Evolutionary conservation across 192 early-diverging fungal species (phyloP), one percentile per base, ranked within the genome.

Genomic region (Podila minutissima): DNA sequence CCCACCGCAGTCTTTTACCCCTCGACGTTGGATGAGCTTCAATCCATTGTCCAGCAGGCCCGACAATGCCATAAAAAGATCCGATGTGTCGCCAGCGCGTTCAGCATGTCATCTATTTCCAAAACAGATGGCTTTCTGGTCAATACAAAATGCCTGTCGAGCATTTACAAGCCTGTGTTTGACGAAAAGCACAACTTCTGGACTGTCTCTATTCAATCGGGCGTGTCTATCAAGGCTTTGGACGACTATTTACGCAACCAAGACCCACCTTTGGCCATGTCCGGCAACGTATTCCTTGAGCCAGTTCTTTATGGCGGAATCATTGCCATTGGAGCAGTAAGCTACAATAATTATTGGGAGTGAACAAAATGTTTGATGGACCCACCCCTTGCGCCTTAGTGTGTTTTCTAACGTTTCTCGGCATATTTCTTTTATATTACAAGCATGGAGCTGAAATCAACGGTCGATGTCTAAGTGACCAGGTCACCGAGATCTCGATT

Each of bases 111-210:
- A 35, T 62, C 57, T 5, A 55, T 79, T 26, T 41, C 28, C 2
- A 58, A 61, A 17, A 79, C 76, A 24, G 60, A 79, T 62, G 76
- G 58, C 24, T 73, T 57, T 55, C 62, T 79, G 29, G 71, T 79
- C 22, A 50, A 41, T 32, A 50, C 58, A 20, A 73, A 65, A 29
- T 33, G 55, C 48, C 48, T 79, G 49, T 57, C 61, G 35, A 68
- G 33, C 12, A 68, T 75, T 63, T 28, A 62, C 32, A 55, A 68
- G 53, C 33, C 51, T 46, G 31, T 28, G 17, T 62, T 37, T 62
- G 61, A 62, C 35, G 33, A n/a, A 61, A 46, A 4, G 19, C 50
- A 31, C 41, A 28, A 64, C 37, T 37, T 38, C 5, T 74, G 71
- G 71, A 64, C 62, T 9, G 73, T 71, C 48, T 53, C 61, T 32